phyloP scores from a whole-genome alignment of 441 rosid genomes.

The Rhodomyrtus psidioides region DNA sequence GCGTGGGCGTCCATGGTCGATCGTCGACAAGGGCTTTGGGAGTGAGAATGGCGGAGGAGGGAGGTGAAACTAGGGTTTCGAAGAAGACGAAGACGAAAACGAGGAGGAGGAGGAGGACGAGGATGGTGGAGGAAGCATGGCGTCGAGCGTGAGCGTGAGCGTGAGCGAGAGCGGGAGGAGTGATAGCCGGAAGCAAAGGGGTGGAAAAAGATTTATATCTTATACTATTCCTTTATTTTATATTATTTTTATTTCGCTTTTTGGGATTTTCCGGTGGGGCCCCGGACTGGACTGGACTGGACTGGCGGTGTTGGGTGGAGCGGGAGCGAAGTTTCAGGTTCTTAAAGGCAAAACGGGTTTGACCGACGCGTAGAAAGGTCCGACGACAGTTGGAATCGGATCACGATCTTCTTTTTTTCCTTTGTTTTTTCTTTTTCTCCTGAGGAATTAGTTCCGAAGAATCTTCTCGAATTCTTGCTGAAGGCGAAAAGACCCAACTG shows the following conservation, averaged over 20 bases:
- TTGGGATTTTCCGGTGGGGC: background rate
- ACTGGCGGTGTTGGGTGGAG: background rate
- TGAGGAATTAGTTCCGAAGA: background rate
- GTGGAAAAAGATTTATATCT: background rate
- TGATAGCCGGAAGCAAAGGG: background rate
- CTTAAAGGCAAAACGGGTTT: background rate
- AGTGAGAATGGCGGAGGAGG: constrained; percentile 6
- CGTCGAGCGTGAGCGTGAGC: background rate
- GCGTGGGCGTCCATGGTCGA: background rate
- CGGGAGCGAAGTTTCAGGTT: background rate
- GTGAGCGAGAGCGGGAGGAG: background rate
- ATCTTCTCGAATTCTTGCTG: background rate
- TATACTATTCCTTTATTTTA: background rate
- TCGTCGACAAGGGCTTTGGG: background rate
- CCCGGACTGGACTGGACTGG: background rate
- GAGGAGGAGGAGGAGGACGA: background rate
- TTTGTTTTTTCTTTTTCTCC: background rate
- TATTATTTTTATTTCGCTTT: background rate
- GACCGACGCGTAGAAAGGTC: background rate
- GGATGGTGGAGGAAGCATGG: background rate
- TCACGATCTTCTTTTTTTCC: background rate
- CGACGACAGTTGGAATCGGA: background rate
- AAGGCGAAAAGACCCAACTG: background rate
- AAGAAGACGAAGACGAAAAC: background rate
- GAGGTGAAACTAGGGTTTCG: background rate